Percentiles rank a stretch among this genome's conserved stretches.
Evolutionary conservation across 1,284 basidiomycete species (phyloP).

Genomic region (Ganoderma resinaceum): DNA sequence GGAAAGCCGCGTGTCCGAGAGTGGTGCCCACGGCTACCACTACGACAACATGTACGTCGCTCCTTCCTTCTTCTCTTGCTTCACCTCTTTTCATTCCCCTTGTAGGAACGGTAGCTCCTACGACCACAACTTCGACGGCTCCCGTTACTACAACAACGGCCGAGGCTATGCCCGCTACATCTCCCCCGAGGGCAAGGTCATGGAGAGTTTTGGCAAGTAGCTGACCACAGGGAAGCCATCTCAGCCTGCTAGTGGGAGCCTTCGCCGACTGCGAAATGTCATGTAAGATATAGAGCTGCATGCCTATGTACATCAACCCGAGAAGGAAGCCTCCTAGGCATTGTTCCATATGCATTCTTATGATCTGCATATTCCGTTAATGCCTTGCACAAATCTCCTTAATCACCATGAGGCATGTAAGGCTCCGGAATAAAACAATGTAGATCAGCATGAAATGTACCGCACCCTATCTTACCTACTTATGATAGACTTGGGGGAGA

Average conservation of each 20-base stretch:
- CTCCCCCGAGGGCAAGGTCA: constrained; percentile 22
- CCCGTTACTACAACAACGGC: constrained; percentile 36
- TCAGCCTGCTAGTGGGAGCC: background rate
- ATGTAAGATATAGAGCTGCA: background rate
- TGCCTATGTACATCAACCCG: background rate
- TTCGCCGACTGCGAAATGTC: background rate
- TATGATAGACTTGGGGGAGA: too few species aligned
- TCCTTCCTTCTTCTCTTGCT: background rate
- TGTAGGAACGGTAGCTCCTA: constrained; percentile 38
- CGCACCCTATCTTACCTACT: background rate
- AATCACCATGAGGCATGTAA: background rate
- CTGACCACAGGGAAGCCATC: background rate
- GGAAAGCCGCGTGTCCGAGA: constrained; percentile 33
- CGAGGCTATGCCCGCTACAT: constrained; percentile 32
- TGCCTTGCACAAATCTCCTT: background rate
- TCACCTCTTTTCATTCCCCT: background rate
- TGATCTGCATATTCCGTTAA: background rate
- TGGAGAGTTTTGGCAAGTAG: constrained; percentile 15
- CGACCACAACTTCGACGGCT: constrained; percentile 36
- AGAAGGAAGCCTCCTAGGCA: background rate
- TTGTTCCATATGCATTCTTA: background rate
- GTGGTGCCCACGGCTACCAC: constrained; percentile 36
- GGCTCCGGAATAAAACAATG: background rate
- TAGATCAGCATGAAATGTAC: background rate
- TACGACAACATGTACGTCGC: constrained; percentile 38